Percentiles rank a stretch among this genome's conserved stretches.
Evolutionary conservation across 1,284 basidiomycete species (phyloP).

Genomic region (Phenoliferia sp.): DNA sequence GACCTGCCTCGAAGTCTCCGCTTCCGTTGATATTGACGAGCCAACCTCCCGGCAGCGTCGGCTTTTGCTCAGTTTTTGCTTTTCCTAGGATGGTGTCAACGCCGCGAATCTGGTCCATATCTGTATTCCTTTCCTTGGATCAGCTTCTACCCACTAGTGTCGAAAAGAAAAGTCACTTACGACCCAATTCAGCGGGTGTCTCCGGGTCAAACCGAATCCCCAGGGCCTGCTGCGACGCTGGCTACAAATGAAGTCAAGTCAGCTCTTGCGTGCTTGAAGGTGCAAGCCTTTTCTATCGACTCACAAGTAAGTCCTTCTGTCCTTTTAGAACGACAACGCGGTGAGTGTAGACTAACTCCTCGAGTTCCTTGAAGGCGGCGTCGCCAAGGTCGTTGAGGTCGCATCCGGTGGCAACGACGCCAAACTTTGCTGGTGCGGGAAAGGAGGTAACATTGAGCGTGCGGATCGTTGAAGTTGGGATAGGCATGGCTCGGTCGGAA

Average conservation of each 20-base stretch:
- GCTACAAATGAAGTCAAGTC: not conserved
- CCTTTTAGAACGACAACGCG: conserved; percentile 7
- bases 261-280: not conserved
- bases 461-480: not conserved
- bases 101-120: conserved; percentile 1
- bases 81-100: conserved; percentile 1
- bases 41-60: not conserved
- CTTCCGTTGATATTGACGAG: conserved; percentile 11
- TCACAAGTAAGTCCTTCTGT: not conserved
- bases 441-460: not conserved
- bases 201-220: conserved; percentile 7
- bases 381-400: conserved; percentile 2
- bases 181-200: conserved; percentile 8
- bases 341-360: conserved; percentile 5
- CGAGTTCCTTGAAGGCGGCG: conserved; percentile 6
- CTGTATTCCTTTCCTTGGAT: not conserved
- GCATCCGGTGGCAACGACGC: not conserved
- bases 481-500: not conserved
- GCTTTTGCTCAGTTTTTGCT: conserved; percentile 2
- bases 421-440: not conserved
- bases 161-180: not conserved
- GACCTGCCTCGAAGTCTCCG: not conserved
- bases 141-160: not conserved
- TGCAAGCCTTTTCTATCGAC: not conserved
- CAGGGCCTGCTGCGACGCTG: not conserved